These are phyloP conservation scores for Cruciata laevipes DNA, from an alignment of 257 asterid genomes.

Conservation along the genomic window DNA sequence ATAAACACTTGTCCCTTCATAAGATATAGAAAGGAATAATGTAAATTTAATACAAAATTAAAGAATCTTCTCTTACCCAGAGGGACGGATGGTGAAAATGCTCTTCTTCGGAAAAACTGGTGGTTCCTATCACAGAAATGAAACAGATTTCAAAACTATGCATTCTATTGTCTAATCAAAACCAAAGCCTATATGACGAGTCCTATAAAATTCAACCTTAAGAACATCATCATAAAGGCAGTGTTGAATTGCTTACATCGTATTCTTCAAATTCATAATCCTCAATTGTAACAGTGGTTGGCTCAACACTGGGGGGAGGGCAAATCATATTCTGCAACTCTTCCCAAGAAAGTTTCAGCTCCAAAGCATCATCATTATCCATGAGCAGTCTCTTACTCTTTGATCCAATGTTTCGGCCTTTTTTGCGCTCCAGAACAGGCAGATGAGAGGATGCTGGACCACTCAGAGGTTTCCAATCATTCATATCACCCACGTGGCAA, in stretches of 20 bases:
- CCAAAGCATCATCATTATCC: conserved; percentile 71
- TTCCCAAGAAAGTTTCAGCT: conserved; percentile 87
- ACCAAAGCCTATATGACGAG: not conserved
- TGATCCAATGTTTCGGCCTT: conserved; percentile 72
- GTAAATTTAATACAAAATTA: not conserved
- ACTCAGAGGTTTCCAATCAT: conserved; percentile 37
- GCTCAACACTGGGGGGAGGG: conserved; percentile 56
- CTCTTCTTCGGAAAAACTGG: conserved; percentile 86
- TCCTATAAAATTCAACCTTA: conserved; percentile 8
- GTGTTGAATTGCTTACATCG: conserved; percentile 46
- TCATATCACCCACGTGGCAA: conserved; percentile 37
- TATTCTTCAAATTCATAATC: conserved; percentile 85
- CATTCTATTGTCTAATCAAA: conserved; percentile 12
- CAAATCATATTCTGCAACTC: conserved; percentile 91
- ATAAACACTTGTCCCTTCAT: too few species aligned
- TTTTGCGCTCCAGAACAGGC: conserved; percentile 59
- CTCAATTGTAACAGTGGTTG: conserved; percentile 57
- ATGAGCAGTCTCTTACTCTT: conserved; percentile 80
- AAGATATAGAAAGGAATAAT: not conserved
- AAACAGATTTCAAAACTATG: conserved; percentile 16
- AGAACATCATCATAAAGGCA: conserved; percentile 2
- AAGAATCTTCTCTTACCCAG: conserved; percentile 58
- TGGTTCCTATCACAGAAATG: conserved; percentile 56
- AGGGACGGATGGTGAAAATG: conserved; percentile 53
- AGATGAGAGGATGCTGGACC: conserved; percentile 33